Percentiles rank a stretch among this genome's conserved stretches.
These are phyloP conservation scores for Metroxylon sagu DNA, from an alignment of 176 grass and related monocot species.

Conservation along the genomic window DNA sequence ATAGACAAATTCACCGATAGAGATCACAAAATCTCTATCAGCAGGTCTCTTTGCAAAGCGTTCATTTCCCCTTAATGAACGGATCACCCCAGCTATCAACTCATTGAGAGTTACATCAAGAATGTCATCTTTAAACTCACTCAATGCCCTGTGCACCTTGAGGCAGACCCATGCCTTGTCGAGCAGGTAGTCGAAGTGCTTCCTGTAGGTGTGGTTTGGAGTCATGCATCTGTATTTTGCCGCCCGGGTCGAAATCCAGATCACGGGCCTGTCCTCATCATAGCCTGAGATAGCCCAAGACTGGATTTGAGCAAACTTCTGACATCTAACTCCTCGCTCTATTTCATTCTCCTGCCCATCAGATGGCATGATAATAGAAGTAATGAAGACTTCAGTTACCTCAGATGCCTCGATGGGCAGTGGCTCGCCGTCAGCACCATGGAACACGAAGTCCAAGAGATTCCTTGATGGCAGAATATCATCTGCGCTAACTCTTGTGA, in stretches of 20 bases:
- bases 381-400: constrained; percentile 83
- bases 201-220: constrained; percentile 69
- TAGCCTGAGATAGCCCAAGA: constrained; percentile 90
- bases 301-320: constrained; percentile 90
- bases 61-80: constrained; percentile 60
- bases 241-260: constrained; percentile 86
- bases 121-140: constrained; percentile 63
- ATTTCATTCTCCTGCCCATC: constrained; percentile 73
- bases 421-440: constrained; percentile 69
- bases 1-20: constrained; percentile 79
- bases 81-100: constrained; percentile 84
- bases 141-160: constrained; percentile 74
- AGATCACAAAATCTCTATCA: constrained; percentile 82
- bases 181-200: constrained; percentile 69
- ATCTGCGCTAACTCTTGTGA: constrained; percentile 74
- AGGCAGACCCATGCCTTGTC: constrained; percentile 86
- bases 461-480: constrained; percentile 59
- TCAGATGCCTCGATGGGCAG: constrained; percentile 97
- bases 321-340: constrained; percentile 77
- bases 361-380: constrained; percentile 77
- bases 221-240: constrained; percentile 94
- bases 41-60: constrained; percentile 47
- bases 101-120: constrained; percentile 62
- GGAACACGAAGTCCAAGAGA: constrained; percentile 76
- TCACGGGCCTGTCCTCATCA: constrained; percentile 80